Evolutionary conservation across 495 filamentous ascomycete species (phyloP).

Genomic region (Penicillium bialowiezense): DNA sequence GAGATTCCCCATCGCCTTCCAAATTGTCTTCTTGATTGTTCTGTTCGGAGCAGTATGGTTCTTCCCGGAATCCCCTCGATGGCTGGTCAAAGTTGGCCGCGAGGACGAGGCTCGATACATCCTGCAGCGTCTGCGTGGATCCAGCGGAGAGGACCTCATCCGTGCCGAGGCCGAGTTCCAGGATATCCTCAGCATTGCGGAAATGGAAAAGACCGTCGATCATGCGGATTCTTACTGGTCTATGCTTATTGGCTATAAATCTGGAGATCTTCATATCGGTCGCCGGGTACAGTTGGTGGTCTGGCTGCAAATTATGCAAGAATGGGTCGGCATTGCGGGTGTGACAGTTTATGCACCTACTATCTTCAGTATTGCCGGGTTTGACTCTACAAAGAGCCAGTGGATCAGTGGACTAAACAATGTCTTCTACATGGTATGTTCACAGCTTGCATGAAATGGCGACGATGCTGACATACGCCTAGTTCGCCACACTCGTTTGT

Average conservation of each 20-base stretch:
- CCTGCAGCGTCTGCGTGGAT: slow-evolving; percentile 59
- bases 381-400: slow-evolving; percentile 55
- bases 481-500: slow-evolving; percentile 61
- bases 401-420: slow-evolving; percentile 71
- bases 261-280: slow-evolving; percentile 61
- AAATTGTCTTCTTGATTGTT: slow-evolving; percentile 61
- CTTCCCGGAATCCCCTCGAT: slow-evolving; percentile 65
- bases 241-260: slow-evolving; percentile 64
- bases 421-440: slow-evolving; percentile 55
- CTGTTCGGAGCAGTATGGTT: slow-evolving; percentile 51
- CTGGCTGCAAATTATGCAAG: slow-evolving; percentile 72
- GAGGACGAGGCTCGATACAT: slow-evolving; percentile 62
- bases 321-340: slow-evolving; percentile 71
- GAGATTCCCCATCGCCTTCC: slow-evolving; percentile 71
- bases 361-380: slow-evolving; percentile 66
- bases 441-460: neutral
- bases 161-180: slow-evolving; percentile 60
- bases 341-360: slow-evolving; percentile 67
- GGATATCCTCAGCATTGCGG: slow-evolving; percentile 58
- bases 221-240: slow-evolving; percentile 53
- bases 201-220: slow-evolving; percentile 52
- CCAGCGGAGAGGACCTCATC: slow-evolving; percentile 48
- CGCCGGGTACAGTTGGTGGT: slow-evolving; percentile 66
- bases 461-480: neutral
- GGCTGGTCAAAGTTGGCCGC: slow-evolving; percentile 61